A percentile compares a stretch with the other conserved stretches of the same genome.
Conservation (phyloP, 2,329 filamentous ascomycete species). For the Pestalotiopsis fici region DNA sequence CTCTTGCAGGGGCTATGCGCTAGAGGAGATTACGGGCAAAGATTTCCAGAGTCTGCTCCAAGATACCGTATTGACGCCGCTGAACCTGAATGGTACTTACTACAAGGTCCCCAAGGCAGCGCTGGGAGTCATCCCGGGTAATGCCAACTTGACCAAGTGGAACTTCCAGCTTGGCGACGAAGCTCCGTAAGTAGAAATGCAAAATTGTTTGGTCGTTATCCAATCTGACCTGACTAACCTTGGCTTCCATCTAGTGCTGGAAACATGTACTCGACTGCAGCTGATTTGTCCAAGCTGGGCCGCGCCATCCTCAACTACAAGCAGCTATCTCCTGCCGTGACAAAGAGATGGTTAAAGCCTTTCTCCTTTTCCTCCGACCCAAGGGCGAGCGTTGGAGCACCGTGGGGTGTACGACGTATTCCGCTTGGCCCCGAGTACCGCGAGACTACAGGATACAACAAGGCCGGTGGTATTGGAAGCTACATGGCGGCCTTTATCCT, state of each 20-base stretch:
- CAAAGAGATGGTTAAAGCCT: constrained; percentile 41
- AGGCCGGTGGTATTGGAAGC: constrained; percentile 39
- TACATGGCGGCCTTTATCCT: constrained; percentile 40
- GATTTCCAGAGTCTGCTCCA: constrained; percentile 34
- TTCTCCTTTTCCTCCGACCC: constrained; percentile 38
- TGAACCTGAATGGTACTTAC: constrained; percentile 38
- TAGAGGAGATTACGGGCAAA: constrained; percentile 38
- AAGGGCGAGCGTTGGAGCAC: constrained; percentile 35
- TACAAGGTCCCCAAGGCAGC: constrained; percentile 25
- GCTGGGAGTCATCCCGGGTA: constrained; percentile 37
- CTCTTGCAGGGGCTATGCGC: constrained; percentile 35
- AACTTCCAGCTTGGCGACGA: constrained; percentile 28
- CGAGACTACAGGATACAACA: constrained; percentile 40
- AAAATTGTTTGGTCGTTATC: not conserved
- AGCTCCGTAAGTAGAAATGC: constrained; percentile 18
- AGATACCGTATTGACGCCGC: constrained; percentile 34
- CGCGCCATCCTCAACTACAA: constrained; percentile 31
- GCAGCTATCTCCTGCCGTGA: constrained; percentile 32
- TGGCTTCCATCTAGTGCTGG: constrained; percentile 26
- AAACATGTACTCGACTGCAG: constrained; percentile 34
- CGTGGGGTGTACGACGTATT: constrained; percentile 36
- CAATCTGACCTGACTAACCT: constrained; percentile 6
- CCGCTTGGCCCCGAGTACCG: constrained; percentile 25
- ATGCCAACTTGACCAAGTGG: constrained; percentile 24
- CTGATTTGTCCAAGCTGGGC: constrained; percentile 31